Conservation (phyloP, 345 rosid species). For the Eucalyptus albens region DNA sequence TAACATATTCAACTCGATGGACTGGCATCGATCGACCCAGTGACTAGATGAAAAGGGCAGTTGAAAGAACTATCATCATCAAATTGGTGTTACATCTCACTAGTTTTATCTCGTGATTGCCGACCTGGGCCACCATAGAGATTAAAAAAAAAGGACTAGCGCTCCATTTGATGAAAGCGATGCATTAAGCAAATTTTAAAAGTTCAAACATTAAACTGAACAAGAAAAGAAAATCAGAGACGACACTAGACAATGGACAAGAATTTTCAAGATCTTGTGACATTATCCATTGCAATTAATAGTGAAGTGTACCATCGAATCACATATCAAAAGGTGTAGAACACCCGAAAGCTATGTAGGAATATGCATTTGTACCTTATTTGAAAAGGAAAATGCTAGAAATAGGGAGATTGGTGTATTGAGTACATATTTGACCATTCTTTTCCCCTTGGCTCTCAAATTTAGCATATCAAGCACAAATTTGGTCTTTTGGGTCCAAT, state of each 20-base stretch:
- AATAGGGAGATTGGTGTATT: not conserved
- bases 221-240: not conserved
- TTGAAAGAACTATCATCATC: not conserved
- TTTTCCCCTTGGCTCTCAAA: not conserved
- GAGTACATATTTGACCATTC: not conserved
- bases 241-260: not conserved
- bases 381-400: not conserved
- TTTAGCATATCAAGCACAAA: not conserved
- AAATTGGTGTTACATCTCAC: not conserved
- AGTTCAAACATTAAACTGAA: not conserved
- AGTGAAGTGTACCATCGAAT: not conserved
- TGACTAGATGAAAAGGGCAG: not conserved
- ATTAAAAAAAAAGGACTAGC: too few relatives aligned
- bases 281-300: not conserved
- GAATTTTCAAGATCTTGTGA: not conserved
- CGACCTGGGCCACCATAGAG: not conserved
- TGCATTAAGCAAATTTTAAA: not conserved
- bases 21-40: accelerated
- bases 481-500: not conserved
- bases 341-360: not conserved
- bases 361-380: not conserved
- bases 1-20: not conserved
- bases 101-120: not conserved
- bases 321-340: not conserved
- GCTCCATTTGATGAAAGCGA: not conserved